phyloP scores from a whole-genome alignment of 2,329 filamentous ascomycete species.

The Colletotrichum phormii region DNA sequence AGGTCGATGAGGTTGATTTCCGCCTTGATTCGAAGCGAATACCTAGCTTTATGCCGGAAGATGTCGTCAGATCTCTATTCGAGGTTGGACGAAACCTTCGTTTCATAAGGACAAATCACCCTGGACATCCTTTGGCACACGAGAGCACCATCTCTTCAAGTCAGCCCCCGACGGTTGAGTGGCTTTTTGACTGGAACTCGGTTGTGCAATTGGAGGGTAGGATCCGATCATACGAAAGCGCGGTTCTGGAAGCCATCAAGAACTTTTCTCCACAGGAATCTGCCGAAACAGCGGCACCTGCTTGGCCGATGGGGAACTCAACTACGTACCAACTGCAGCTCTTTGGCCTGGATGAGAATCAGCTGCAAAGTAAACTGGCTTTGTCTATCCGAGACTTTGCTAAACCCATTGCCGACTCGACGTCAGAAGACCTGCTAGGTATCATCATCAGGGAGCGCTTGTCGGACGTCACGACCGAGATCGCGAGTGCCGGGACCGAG shows the following conservation, averaged over 20 bases:
- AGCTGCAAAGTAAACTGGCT: slow-evolving; percentile 61
- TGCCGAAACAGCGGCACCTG: background rate
- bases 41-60: slow-evolving; percentile 77
- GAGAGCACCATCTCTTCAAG: slow-evolving; percentile 58
- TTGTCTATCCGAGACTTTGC: slow-evolving; percentile 62
- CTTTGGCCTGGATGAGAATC: slow-evolving; percentile 59
- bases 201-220: slow-evolving; percentile 73
- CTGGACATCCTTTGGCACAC: slow-evolving; percentile 75
- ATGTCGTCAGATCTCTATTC: slow-evolving; percentile 79
- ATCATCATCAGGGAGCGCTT: slow-evolving; percentile 45
- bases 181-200: slow-evolving; percentile 79
- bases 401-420: slow-evolving; percentile 45
- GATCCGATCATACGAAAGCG: slow-evolving; percentile 64
- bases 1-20: slow-evolving; percentile 70
- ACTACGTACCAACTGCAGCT: slow-evolving; percentile 51
- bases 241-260: slow-evolving; percentile 49
- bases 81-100: slow-evolving; percentile 83
- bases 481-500: slow-evolving; percentile 38
- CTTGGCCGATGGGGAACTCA: background rate
- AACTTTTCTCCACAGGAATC: slow-evolving; percentile 14
- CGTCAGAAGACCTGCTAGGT: slow-evolving; percentile 37
- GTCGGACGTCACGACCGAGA: slow-evolving; percentile 39
- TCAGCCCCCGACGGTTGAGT: slow-evolving; percentile 69
- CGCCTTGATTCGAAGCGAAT: slow-evolving; percentile 73
- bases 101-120: slow-evolving; percentile 77